phyloP scores from a whole-genome alignment of 1,284 basidiomycete genomes.

The Ceratobasidium sp. region DNA sequence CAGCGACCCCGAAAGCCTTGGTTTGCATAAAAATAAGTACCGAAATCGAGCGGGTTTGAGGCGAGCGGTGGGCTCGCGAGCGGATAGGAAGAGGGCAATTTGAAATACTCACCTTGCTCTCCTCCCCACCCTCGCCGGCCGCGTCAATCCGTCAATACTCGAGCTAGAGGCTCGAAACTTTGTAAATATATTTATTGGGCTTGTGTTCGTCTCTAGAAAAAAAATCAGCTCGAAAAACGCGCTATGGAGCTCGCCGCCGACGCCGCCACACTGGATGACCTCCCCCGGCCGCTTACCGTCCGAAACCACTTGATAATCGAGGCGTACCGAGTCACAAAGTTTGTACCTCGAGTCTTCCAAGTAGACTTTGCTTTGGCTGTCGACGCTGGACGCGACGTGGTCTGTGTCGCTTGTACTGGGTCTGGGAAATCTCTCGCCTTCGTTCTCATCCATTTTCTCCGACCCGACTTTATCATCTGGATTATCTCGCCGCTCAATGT shows the following conservation, averaged over 20 bases:
- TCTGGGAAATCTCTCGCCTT: slow-evolving; percentile 6
- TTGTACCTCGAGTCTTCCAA: not conserved
- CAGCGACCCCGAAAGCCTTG: not conserved
- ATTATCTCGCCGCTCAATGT: not conserved
- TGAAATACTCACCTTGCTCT: not conserved
- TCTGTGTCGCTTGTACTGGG: slow-evolving; percentile 19
- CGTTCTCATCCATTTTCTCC: not conserved
- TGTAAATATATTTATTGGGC: not conserved
- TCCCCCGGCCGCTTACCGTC: not conserved
- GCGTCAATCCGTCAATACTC: not conserved
- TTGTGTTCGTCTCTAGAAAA: not conserved
- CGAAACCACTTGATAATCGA: not conserved
- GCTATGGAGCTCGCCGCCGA: not conserved
- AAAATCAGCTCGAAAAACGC: not conserved
- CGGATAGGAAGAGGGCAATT: not conserved
- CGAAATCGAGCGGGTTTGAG: not conserved
- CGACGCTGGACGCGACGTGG: not conserved
- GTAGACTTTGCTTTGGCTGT: not conserved
- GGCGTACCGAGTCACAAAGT: not conserved
- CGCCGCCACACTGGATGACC: not conserved
- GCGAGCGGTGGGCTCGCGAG: not conserved
- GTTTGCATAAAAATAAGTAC: not conserved
- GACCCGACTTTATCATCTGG: not conserved
- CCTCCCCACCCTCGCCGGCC: not conserved
- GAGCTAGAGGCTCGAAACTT: not conserved